Evolutionary conservation across 1,139 yeast species (phyloP).

Genomic region (Yamadazyma conglobata): DNA sequence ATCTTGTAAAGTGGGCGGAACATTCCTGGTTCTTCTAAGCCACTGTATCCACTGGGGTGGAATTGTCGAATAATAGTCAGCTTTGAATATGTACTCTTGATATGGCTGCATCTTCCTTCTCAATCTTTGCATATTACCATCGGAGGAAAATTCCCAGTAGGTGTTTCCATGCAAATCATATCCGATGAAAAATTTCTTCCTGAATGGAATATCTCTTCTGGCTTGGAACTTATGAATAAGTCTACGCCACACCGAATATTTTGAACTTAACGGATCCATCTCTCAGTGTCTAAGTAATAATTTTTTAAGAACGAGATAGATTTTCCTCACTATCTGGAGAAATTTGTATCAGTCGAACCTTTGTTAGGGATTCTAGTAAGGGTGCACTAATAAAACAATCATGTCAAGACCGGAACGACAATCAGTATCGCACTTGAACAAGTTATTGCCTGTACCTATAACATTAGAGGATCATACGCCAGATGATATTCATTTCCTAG

Average conservation of each 20-base stretch:
- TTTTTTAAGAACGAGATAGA: no score
- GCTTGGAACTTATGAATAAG: conserved; percentile 58
- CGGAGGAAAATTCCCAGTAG: conserved; percentile 73
- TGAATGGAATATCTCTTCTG: conserved; percentile 61
- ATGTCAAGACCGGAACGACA: conserved; percentile 13
- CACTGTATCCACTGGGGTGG: conserved; percentile 83
- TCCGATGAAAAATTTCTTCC: conserved; percentile 57
- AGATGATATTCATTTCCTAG: conserved; percentile 9
- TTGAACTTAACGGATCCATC: conserved; percentile 39
- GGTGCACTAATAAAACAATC: not conserved
- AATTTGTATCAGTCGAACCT: no score
- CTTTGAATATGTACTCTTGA: conserved; percentile 37
- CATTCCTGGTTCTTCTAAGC: conserved; percentile 62
- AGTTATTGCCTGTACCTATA: conserved; percentile 38
- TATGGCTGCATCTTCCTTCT: conserved; percentile 51
- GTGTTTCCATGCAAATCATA: conserved; percentile 81
- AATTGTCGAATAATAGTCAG: conserved; percentile 47
- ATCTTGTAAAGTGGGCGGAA: conserved; percentile 62
- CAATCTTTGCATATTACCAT: conserved; percentile 44
- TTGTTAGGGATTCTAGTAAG: no score
- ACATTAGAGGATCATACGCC: conserved; percentile 21
- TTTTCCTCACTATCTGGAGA: no score
- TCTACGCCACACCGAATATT: conserved; percentile 41
- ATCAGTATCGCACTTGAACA: conserved; percentile 28
- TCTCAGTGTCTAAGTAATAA: no score